Evolutionary conservation across 2,329 filamentous ascomycete genomes (phyloP).

Genomic region (Venturiaceae sp.): DNA sequence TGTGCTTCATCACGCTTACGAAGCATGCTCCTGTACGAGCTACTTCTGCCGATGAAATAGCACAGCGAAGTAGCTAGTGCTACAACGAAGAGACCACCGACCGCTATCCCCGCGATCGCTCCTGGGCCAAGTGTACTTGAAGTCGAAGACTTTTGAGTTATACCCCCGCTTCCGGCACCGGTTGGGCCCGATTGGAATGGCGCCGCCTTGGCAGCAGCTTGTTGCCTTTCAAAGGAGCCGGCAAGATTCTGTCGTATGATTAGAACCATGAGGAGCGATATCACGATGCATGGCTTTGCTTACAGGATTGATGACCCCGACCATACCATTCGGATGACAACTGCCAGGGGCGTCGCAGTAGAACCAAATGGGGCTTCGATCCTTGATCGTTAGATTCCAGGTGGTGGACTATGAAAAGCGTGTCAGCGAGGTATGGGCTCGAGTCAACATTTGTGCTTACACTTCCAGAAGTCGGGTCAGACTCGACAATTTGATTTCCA

Average conservation of each 20-base stretch:
- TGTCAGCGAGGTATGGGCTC: slow-evolving; percentile 59
- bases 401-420: too few species aligned
- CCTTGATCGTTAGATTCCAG: too few species aligned
- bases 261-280: too few species aligned
- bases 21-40: neutral
- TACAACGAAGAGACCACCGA: slow-evolving; percentile 53
- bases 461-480: slow-evolving; percentile 34
- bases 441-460: slow-evolving; percentile 47
- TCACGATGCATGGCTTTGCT: too few species aligned
- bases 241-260: slow-evolving; percentile 19
- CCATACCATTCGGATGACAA: slow-evolving; percentile 54
- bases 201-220: slow-evolving; percentile 5
- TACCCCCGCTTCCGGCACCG: neutral
- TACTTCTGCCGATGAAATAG: slow-evolving; percentile 50
- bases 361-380: too few species aligned
- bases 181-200: slow-evolving; percentile 4
- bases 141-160: slow-evolving; percentile 19
- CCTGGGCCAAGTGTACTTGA: too few species aligned
- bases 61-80: slow-evolving; percentile 49
- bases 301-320: slow-evolving; percentile 64
- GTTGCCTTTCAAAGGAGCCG: slow-evolving; percentile 10
- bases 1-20: too few species aligned
- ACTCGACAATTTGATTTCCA: slow-evolving; percentile 36
- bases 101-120: slow-evolving; percentile 44
- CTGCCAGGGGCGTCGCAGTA: slow-evolving; percentile 50